Evolutionary conservation across 139 green algal species (phyloP).

Genomic region (Chlorella sp.): DNA sequence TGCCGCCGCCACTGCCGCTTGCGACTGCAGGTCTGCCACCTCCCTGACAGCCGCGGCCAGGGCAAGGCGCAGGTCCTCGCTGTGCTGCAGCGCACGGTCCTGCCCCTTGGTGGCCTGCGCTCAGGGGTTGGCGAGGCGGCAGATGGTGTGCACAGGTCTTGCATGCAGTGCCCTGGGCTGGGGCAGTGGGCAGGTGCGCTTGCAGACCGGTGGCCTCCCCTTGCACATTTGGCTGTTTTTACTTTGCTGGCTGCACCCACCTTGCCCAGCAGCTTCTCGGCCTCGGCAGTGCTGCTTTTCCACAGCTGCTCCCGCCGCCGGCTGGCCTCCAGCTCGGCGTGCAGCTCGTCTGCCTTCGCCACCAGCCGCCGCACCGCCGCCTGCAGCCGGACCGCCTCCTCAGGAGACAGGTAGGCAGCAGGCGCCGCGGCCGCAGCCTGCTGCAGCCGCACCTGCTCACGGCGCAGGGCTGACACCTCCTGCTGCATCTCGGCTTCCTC

Average conservation of each 20-base stretch:
- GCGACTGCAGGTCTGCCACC: slow-evolving; percentile 22
- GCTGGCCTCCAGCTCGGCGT: slow-evolving; percentile 3
- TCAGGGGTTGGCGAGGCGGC: too few species aligned
- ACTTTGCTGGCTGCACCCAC: background rate
- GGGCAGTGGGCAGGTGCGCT: too few species aligned
- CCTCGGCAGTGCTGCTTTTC: background rate
- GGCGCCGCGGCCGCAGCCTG: background rate
- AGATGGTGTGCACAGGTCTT: too few species aligned
- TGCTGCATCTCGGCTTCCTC: background rate
- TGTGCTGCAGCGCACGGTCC: slow-evolving; percentile 25
- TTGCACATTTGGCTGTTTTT: too few species aligned
- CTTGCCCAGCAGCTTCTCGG: slow-evolving; percentile 20
- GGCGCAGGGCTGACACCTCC: background rate
- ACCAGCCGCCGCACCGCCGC: slow-evolving; percentile 18
- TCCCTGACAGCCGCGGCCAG: slow-evolving; percentile 30
- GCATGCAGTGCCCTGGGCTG: too few species aligned
- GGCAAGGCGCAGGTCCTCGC: slow-evolving; percentile 29
- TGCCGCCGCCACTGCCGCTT: background rate
- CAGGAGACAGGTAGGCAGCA: background rate
- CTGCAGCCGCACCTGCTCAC: background rate
- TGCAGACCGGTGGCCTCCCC: too few species aligned
- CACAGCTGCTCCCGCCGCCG: slow-evolving; percentile 19
- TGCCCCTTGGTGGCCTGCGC: slow-evolving; percentile 11
- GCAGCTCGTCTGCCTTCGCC: slow-evolving; percentile 1
- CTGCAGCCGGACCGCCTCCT: slow-evolving; percentile 4